Base-by-base conservation (phyloP, 306 rosid genomes). In the Fagus sylvatica region DNA sequence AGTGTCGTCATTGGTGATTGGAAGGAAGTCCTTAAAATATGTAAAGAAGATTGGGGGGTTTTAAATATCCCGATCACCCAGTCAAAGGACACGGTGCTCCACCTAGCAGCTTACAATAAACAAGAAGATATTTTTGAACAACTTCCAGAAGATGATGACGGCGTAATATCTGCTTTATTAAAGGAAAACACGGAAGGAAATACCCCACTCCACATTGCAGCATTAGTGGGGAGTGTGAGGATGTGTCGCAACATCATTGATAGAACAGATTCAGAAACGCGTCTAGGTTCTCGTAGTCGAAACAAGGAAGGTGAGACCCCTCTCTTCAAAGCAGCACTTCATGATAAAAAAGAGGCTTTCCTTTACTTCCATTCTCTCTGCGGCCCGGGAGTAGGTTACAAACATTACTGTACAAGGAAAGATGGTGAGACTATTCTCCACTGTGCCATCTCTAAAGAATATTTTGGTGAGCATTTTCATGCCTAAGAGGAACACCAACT, bases 161-260 rank as follows among this genome's bases (percentile, higher is more conserved):
- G n/a, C 33, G 0, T 0, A 1, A 0, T 0, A 15, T 46, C 51
- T 46, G 83, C 60, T n/a, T 78, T 84, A 0, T 0, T 0, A n/a
- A 0, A 37, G 3, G 5, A 6, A 54, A 83, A 91, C 1, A 64
- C 60, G 1, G 33, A 33, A 11, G 85, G 89, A 3, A 48, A 74
- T 28, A 91, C 93, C 1, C 88, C 89, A 72, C 78, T 91, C 36
- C 96, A 91, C 55, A 4, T 56, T 0, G 93, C 90, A 0, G 93
- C 93, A 1, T 30, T 73, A 12, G 73, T 80, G 10, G 89, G 91
- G 8, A 84, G 40, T 6, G 49, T 6, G 12, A 51, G 15, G 0
- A 73, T 84, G 68, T 89, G 93, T 62, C 1, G 32, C 0, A 48
- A 37, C 41, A 69, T 85, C 57, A 15, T 17, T 16, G 28, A 4